phyloP scores from a whole-genome alignment of 768 basidiomycete genomes.

The Nidula microcarpa region DNA sequence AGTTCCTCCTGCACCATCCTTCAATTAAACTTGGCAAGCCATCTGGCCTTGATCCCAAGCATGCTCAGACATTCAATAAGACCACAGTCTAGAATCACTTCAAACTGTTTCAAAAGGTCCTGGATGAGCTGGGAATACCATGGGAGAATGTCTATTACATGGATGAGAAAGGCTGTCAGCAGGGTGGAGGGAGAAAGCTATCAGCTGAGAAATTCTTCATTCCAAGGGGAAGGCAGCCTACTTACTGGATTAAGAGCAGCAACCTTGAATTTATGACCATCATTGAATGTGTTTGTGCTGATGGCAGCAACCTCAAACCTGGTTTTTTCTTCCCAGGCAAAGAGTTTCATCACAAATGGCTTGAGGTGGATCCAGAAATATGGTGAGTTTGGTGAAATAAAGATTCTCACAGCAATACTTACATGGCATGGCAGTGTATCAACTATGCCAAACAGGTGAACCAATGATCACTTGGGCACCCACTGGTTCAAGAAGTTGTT shows the following conservation, averaged over 20 bases:
- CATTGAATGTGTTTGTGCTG: background rate
- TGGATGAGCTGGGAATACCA: background rate
- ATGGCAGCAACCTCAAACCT: background rate
- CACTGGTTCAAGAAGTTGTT: constrained; percentile 18
- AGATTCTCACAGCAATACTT: background rate
- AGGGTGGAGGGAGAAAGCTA: background rate
- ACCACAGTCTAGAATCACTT: constrained; percentile 6
- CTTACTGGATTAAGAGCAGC: background rate
- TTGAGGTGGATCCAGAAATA: constrained; percentile 1
- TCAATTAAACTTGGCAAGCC: constrained; percentile 14
- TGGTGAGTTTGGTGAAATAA: background rate
- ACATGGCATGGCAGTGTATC: constrained; percentile 10
- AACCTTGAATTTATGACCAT: background rate
- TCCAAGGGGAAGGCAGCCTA: background rate
- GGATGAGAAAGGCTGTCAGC: background rate
- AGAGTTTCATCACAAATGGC: background rate
- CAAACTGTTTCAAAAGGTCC: background rate
- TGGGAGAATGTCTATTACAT: background rate
- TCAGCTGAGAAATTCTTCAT: background rate
- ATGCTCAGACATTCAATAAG: constrained; percentile 21
- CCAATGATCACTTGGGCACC: constrained; percentile 10
- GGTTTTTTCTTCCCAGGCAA: constrained; percentile 4
- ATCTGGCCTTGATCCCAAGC: constrained; percentile 22
- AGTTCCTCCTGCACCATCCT: constrained; percentile 9
- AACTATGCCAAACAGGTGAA: constrained; percentile 20